A percentile compares a stretch with the other conserved stretches of the same genome.
These are phyloP conservation scores for Rosa multiflora DNA, from an alignment of 306 rosid species.

Conservation along the genomic window DNA sequence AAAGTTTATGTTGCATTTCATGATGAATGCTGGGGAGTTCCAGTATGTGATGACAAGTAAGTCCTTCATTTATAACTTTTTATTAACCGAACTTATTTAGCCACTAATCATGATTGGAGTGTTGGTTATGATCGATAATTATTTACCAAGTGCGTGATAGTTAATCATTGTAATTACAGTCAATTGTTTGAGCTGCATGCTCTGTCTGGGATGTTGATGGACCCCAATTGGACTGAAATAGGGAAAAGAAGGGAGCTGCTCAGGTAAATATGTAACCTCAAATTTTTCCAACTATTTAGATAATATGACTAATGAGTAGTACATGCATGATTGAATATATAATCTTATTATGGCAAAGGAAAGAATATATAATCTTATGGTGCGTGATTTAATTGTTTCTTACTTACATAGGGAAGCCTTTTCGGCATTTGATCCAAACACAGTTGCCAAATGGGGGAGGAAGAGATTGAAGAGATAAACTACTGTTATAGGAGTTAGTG, in stretches of 20 bases:
- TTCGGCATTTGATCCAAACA: conserved; percentile 64
- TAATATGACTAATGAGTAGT: not conserved
- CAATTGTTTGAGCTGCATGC: conserved; percentile 96
- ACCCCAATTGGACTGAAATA: conserved; percentile 96
- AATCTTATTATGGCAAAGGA: no score
- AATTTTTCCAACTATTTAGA: not conserved
- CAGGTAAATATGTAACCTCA: conserved; percentile 43
- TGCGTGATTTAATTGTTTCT: not conserved
- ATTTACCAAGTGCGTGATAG: not conserved
- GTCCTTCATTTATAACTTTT: not conserved
- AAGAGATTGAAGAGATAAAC: conserved; percentile 60
- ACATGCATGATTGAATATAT: not conserved
- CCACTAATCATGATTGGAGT: not conserved
- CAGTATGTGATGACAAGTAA: conserved; percentile 87
- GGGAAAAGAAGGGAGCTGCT: conserved; percentile 76
- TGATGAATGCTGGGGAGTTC: conserved; percentile 98
- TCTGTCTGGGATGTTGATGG: conserved; percentile 94
- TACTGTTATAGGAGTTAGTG: no score
- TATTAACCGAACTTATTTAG: not conserved
- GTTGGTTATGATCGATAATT: not conserved
- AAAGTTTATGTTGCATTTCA: conserved; percentile 81
- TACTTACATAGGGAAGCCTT: conserved; percentile 60
- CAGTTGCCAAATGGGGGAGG: conserved; percentile 87
- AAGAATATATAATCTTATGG: not conserved
- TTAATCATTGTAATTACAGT: conserved; percentile 40